Evolutionary conservation across 306 rosid genomes (phyloP), one percentile per base, ranked within the genome.

Genomic region (Rosa multiflora): DNA sequence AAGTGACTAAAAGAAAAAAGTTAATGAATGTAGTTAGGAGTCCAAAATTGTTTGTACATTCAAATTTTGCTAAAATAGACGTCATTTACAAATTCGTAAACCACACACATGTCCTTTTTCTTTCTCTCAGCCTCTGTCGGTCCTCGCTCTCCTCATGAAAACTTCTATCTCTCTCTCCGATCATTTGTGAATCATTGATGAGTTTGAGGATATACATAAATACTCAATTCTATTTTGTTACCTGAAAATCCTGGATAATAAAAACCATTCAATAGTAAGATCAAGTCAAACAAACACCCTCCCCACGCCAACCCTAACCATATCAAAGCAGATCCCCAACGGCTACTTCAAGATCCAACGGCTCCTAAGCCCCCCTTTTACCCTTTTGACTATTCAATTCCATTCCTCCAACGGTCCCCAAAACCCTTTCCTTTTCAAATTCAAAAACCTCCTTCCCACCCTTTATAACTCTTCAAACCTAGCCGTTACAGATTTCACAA

Each of bases 401-500:
- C 63, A 29, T 26, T 26, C 9, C 32, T 58, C 64, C 81, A 86
- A 80, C 89, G 85, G 87, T 83, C 70, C 3, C 10, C 79, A 48
- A 73, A 79, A 44, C 5, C 29, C 23, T 64, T 43, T 1, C 64
- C 79, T 70, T 82, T 88, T 81, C 44, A 75, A 85, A 88, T 72
- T 29, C 52, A 73, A 43, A 55, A 17, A 2, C 23, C 46, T n/a
- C 63, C 12, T n/a, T 2, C 12, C 46, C 13, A 26, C 48, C 55
- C 53, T n/a, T 74, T 17, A 8, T 51, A 23, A 17, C 69, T 47
- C 66, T 48, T 67, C 21, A 66, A 87, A 81, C 66, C 88, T 90
- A 88, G 93, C 89, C 91, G 91, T 88, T 92, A 84, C 86, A 32
- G 37, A 32, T 32, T 32, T 32, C 37, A 32, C 37, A 32, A 32